phyloP scores from a whole-genome alignment of 2,329 filamentous ascomycete genomes.

The Neonectria punicea region DNA sequence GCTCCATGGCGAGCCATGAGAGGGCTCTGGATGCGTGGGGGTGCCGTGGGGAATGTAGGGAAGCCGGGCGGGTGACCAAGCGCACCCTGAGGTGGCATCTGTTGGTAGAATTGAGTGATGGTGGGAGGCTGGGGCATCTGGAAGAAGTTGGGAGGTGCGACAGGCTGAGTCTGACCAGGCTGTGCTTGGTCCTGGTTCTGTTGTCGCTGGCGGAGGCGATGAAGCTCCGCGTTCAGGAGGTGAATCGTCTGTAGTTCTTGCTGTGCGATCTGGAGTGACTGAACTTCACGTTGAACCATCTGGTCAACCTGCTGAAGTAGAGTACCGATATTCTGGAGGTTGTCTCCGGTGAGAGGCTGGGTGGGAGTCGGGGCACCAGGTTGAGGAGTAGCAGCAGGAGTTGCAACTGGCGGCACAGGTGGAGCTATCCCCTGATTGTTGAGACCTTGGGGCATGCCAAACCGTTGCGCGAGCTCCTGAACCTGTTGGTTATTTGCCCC shows the following conservation, averaged over 20 bases:
- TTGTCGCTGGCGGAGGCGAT: slow-evolving; percentile 68
- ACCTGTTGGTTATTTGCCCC: slow-evolving; percentile 76
- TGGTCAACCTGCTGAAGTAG: slow-evolving; percentile 75
- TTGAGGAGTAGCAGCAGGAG: slow-evolving; percentile 28
- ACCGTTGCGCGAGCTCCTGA: slow-evolving; percentile 72
- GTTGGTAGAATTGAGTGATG: slow-evolving; percentile 27
- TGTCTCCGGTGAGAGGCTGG: slow-evolving; percentile 42
- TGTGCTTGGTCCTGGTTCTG: slow-evolving; percentile 46
- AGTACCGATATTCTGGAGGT: slow-evolving; percentile 60
- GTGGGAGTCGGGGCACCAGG: slow-evolving; percentile 31
- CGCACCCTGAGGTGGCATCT: slow-evolving; percentile 30
- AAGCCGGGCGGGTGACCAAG: slow-evolving; percentile 32
- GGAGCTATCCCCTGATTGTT: slow-evolving; percentile 40
- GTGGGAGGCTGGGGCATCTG: slow-evolving; percentile 22
- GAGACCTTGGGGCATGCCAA: slow-evolving; percentile 58
- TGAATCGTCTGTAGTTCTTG: slow-evolving; percentile 77
- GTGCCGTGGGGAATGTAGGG: slow-evolving; percentile 38
- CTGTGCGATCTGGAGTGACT: slow-evolving; percentile 69
- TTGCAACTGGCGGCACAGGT: slow-evolving; percentile 31
- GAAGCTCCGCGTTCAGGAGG: slow-evolving; percentile 73
- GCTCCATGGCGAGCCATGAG: slow-evolving; percentile 60
- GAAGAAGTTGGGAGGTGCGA: slow-evolving; percentile 21
- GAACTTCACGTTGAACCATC: slow-evolving; percentile 74
- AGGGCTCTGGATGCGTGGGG: slow-evolving; percentile 53
- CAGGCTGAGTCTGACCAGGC: slow-evolving; percentile 30